Evolutionary conservation across 192 early-diverging fungal species (phyloP).

Genomic region (Mortierella claussenii): DNA sequence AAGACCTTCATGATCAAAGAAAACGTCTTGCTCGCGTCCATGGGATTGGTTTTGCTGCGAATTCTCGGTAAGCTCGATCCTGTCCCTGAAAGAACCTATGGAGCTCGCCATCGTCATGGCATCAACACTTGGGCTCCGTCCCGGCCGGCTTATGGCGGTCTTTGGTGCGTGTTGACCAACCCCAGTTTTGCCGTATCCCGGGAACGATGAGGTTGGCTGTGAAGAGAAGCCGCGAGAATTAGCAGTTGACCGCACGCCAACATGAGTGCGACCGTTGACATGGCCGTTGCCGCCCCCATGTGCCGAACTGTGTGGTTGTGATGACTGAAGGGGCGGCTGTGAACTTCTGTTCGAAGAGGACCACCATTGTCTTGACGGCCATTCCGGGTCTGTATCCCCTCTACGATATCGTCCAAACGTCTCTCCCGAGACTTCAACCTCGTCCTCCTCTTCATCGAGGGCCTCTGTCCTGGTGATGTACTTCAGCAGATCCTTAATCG

Average conservation of each 20-base stretch:
- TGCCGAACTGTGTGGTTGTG: too few species aligned
- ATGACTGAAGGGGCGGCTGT: neutral
- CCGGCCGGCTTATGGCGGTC: conserved; percentile 5
- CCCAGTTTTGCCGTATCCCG: conserved; percentile 1
- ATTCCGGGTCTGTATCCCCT: conserved; percentile 3
- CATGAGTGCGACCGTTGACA: neutral
- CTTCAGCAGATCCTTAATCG: conserved; percentile 80
- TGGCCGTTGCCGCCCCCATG: neutral
- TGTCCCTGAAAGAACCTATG: conserved; percentile 38
- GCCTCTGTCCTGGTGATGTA: conserved; percentile 65
- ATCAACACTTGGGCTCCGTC: conserved; percentile 33
- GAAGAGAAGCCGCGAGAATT: neutral
- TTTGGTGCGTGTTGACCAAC: conserved; percentile 6
- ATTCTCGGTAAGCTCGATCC: conserved; percentile 38
- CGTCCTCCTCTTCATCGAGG: conserved; percentile 41
- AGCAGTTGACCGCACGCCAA: neutral
- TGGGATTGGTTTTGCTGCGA: conserved; percentile 3
- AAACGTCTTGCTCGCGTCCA: conserved; percentile 7
- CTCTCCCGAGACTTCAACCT: conserved; percentile 21
- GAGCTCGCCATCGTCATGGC: conserved; percentile 50
- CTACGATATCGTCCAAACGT: neutral
- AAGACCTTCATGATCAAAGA: conserved; percentile 35
- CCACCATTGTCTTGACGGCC: conserved; percentile 24
- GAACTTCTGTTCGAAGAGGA: neutral
- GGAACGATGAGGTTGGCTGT: neutral